Evolutionary conservation across 768 basidiomycete species (phyloP).

Genomic region (Rhizopogon rudus): DNA sequence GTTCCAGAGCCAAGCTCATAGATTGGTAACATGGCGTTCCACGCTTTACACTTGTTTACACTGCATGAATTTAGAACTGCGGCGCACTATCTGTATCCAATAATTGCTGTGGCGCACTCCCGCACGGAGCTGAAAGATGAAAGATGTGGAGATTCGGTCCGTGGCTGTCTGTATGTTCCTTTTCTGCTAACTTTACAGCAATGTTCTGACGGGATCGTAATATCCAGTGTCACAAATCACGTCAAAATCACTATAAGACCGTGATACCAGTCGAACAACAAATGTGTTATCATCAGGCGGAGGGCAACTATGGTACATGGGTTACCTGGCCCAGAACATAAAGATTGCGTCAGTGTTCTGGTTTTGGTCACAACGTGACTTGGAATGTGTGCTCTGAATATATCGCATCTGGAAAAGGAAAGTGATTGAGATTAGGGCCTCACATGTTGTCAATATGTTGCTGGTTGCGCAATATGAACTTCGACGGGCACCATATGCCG

Average conservation of each 20-base stretch:
- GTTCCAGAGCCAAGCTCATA: conserved; percentile 58
- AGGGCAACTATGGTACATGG: no score
- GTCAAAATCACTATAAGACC: neutral
- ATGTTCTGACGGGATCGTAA: neutral
- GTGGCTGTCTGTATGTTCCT: neutral
- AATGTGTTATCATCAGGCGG: no score
- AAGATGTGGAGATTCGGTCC: neutral
- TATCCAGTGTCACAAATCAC: neutral
- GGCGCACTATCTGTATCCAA: neutral
- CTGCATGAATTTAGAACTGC: neutral
- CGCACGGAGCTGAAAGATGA: neutral
- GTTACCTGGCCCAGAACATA: no score
- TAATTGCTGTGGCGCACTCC: neutral
- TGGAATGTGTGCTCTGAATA: neutral
- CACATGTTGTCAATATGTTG: conserved; percentile 10
- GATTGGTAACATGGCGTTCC: neutral
- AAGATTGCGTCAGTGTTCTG: no score
- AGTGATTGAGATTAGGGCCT: conserved; percentile 6
- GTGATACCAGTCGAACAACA: no score
- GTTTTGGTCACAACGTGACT: neutral
- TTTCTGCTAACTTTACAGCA: neutral
- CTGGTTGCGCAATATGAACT: conserved; percentile 16
- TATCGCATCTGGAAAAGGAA: conserved; percentile 5
- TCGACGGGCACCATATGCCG: conserved; percentile 1
- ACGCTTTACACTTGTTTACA: neutral